Evolutionary conservation across 305 asterid species (phyloP).

Genomic region (Solanum aculeatissimum): DNA sequence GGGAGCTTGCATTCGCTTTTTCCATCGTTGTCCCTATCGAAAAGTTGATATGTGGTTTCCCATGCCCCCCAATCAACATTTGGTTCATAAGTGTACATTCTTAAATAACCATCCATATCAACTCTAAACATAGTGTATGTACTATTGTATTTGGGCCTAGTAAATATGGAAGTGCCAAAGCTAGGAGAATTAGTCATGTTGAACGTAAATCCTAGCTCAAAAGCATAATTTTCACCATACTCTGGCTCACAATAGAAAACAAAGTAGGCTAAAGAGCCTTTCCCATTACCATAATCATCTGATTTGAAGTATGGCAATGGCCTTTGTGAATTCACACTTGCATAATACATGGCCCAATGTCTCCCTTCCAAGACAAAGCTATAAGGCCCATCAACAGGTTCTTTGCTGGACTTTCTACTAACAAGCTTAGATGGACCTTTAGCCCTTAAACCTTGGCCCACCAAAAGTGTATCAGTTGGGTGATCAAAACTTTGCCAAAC

Average conservation of each 20-base stretch:
- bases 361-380: conserved; percentile 5
- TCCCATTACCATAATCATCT: conserved; percentile 15
- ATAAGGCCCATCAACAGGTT: conserved; percentile 14
- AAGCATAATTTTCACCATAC: conserved; percentile 4
- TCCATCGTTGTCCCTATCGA: conserved; percentile 1
- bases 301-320: conserved; percentile 14
- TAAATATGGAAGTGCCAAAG: conserved; percentile 4
- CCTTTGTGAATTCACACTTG: not conserved
- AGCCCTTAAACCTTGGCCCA: conserved; percentile 13
- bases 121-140: conserved; percentile 9
- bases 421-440: conserved; percentile 5
- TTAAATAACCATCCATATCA: not conserved
- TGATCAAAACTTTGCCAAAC: conserved; percentile 30
- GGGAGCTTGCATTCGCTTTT: conserved; percentile 11
- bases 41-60: conserved; percentile 13
- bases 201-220: conserved; percentile 17
- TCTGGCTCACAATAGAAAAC: conserved; percentile 14
- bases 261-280: conserved; percentile 3
- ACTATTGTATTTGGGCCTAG: conserved; percentile 12
- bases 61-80: conserved; percentile 22
- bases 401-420: not conserved
- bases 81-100: not conserved
- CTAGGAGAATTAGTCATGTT: conserved; percentile 15
- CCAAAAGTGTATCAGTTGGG: conserved; percentile 19
- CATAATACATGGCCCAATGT: conserved; percentile 12